Percentiles rank a stretch among this genome's conserved stretches.
phyloP scores from a whole-genome alignment of 305 asterid species.

The Fraxinus velutina region DNA sequence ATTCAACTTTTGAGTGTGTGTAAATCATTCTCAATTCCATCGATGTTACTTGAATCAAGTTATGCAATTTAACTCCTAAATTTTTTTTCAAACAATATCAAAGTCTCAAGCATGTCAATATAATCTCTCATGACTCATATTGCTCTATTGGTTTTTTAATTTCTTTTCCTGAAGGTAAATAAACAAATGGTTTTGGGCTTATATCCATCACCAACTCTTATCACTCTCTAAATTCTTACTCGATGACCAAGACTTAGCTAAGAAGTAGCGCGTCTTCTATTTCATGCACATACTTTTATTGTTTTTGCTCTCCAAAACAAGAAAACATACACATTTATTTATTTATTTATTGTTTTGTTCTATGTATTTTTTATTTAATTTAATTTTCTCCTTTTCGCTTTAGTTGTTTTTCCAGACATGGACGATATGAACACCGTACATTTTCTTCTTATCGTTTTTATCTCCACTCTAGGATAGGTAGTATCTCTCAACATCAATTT shows the following conservation, averaged over 20 bases:
- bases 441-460: not conserved
- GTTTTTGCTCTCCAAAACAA: too few relatives aligned
- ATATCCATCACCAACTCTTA: too few relatives aligned
- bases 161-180: not conserved
- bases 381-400: not conserved
- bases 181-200: not conserved
- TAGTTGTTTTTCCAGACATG: not conserved
- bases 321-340: too few relatives aligned
- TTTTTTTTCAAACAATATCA: not conserved
- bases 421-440: not conserved
- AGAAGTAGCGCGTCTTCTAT: too few relatives aligned
- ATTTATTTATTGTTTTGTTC: too few relatives aligned
- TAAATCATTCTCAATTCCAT: too few relatives aligned
- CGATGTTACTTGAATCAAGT: not conserved
- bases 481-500: not conserved
- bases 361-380: too few relatives aligned
- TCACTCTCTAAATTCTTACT: not conserved
- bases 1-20: too few relatives aligned
- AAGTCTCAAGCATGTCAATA: too few relatives aligned
- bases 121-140: not conserved
- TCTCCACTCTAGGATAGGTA: too few relatives aligned
- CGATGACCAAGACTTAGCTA: not conserved
- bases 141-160: not conserved
- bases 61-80: not conserved
- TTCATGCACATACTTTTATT: too few relatives aligned